Evolutionary conservation across 148 eudicot genomes (phyloP), one percentile per base, ranked within the genome.

Genomic region (Camellia japonica): DNA sequence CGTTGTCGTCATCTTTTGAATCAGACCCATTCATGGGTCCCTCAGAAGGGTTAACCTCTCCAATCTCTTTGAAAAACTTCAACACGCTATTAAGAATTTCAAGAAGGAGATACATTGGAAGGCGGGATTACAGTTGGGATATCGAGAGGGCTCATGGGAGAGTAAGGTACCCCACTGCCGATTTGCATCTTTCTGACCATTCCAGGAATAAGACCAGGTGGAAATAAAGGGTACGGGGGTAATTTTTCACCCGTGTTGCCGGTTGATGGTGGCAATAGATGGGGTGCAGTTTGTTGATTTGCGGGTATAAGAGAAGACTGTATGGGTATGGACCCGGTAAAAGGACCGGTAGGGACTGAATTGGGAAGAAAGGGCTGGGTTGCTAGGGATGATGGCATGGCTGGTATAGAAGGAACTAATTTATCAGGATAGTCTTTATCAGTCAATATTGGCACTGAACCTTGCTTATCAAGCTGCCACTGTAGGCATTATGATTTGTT

Each of bases 161-260:
- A 96, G 86, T 96, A 96, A 16, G 99, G 99, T 15, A 96, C 99
- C 58, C 99, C 98, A 54, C 99, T 96, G 20, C 98, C 98, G 56
- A 96, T 89, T 84, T 96, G 99, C 90, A 91, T 93, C 71, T 96
- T 96, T 49, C 87, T 82, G 5, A 96, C 98, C 99, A 96, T 93
- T 78, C 99, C 97, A 0, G 99, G 99, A 51, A 96, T 93, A 63
- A 96, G 95, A 56, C 98, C 98, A 16, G 99, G 99, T 13, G 99
- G 99, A 82, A 96, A 96, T 79, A 96, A 83, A 47, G 99, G 99
- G 80, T 96, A 93, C n/a, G 95, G 92, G 0, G 98, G 93, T 56
- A 89, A 75, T 78, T 92, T 95, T 66, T 93, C 98, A 47, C 87
- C 90, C 7, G 76, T 51, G 73, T 76, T 86, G 46, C 83, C 82